Percentiles rank a stretch among this genome's conserved stretches.
Evolutionary conservation across 2,329 filamentous ascomycete genomes (phyloP).

Genomic region (Paecilomyces variotii): DNA sequence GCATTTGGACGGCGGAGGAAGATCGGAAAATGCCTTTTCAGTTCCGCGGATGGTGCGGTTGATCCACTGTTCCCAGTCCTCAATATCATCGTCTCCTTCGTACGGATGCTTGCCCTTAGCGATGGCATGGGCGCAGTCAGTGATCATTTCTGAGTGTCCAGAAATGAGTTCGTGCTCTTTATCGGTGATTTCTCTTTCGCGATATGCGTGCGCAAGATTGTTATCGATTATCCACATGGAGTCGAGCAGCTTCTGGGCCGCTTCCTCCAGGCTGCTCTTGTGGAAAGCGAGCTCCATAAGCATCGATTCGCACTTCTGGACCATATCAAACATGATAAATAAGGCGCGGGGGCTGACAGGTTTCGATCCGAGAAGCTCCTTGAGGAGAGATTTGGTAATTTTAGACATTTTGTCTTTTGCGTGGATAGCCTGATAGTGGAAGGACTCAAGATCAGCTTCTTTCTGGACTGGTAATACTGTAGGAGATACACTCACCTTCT

Average conservation of each 20-base stretch:
- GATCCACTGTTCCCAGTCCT: neutral
- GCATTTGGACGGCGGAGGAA: neutral
- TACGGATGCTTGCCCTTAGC: neutral
- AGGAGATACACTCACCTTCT: neutral
- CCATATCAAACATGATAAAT: neutral
- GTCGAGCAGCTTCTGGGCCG: neutral
- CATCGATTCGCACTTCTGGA: neutral
- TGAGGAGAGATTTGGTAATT: neutral
- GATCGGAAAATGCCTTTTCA: neutral
- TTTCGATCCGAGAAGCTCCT: neutral
- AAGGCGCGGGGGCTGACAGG: neutral
- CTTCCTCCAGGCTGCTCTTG: neutral
- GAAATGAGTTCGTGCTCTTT: neutral
- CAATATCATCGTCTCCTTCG: neutral
- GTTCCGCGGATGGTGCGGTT: neutral
- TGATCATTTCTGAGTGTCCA: neutral
- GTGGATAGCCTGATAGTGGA: neutral
- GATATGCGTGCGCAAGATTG: neutral
- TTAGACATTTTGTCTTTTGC: neutral
- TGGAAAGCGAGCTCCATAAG: neutral
- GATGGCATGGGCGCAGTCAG: neutral
- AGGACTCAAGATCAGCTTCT: neutral
- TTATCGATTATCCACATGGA: neutral
- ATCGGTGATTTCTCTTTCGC: neutral
- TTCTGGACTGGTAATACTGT: neutral